Percentiles rank a stretch among this genome's conserved stretches.
phyloP scores from a whole-genome alignment of 2,329 filamentous ascomycete genomes.

The Fusarium mundagurra region DNA sequence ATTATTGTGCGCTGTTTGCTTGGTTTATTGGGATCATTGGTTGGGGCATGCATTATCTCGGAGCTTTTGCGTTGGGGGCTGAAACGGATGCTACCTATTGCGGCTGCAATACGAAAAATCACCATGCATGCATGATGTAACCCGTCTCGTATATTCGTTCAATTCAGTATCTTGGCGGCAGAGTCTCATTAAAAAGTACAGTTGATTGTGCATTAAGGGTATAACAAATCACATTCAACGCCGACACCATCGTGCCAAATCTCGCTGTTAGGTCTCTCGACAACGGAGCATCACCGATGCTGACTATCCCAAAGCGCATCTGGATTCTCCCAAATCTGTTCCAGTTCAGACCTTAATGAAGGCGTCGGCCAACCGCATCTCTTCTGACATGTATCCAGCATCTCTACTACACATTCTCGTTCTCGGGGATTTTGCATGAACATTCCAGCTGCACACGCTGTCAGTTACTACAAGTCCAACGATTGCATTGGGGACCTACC shows the following conservation, averaged over 20 bases:
- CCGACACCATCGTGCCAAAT: fast-evolving
- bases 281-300: neutral
- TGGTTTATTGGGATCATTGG: neutral
- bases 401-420: conserved; percentile 26
- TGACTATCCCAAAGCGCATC: conserved; percentile 1
- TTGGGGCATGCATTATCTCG: neutral
- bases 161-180: neutral
- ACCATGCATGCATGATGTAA: neutral
- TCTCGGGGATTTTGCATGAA: conserved; percentile 31
- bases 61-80: neutral
- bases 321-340: conserved; percentile 32
- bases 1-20: neutral
- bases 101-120: neutral
- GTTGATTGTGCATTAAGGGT: neutral
- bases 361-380: conserved; percentile 40
- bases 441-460: conserved; percentile 7
- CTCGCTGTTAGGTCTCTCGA: too few relatives aligned
- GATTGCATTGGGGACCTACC: neutral
- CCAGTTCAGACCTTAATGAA: conserved; percentile 28
- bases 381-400: conserved; percentile 33
- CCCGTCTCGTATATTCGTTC: neutral
- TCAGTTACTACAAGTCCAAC: fast-evolving
- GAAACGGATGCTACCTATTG: neutral
- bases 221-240: too few relatives aligned
- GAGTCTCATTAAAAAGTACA: too few relatives aligned